Base-by-base conservation (phyloP, 2,329 filamentous ascomycete species). In the Lachnellula subtilissima region DNA sequence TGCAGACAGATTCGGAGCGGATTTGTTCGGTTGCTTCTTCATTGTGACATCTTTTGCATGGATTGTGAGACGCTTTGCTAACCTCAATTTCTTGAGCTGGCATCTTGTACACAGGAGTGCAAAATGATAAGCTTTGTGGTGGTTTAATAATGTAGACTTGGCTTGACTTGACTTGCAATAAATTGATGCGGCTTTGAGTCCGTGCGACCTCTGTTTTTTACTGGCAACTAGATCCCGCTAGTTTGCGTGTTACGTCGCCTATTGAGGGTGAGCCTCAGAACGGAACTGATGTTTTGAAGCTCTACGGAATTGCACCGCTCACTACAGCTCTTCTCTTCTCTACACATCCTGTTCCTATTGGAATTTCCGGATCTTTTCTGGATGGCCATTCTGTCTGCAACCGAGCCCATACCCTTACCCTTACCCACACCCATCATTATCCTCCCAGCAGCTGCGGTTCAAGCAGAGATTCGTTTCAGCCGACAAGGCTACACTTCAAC, bases 1-100 rank as follows among this genome's bases (percentile, higher is more conserved):
- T 55, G 65, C 69, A 70, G 48, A 70, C 67, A 54, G 56, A 50
- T 54, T 71, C 69, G 14, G 67, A 66, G 43, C 69, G 63, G 39
- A 70, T 69, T 53, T 65, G 61, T 25, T 66, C 63, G 22, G 64
- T 66, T n/a, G 67, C 64, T 53, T 58, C 52, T 15, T 63, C 47
- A 17, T 64, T 53, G 32, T 62, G 63, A 50, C 68, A 70, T 61
- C 64, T 65, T 51, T 65, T 68, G 54, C 69, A 71, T 2, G 61
- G 19, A 22, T 28, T 15, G 5, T 39, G 46, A 37, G 46, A 7
- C 48, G 52, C 55, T 43, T 54, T 52, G 14, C 45, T 14, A 22
- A 23, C 7, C 15, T 22, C 17, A 2, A 9, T 36, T 23, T 50
- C 48, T 50, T 23, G 14, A 23, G 2, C 48, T 22, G 36, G 14